These are phyloP conservation scores for Cyclospora cayetanensis DNA, from an alignment of 169 alveolate species.

Conservation along the genomic window DNA sequence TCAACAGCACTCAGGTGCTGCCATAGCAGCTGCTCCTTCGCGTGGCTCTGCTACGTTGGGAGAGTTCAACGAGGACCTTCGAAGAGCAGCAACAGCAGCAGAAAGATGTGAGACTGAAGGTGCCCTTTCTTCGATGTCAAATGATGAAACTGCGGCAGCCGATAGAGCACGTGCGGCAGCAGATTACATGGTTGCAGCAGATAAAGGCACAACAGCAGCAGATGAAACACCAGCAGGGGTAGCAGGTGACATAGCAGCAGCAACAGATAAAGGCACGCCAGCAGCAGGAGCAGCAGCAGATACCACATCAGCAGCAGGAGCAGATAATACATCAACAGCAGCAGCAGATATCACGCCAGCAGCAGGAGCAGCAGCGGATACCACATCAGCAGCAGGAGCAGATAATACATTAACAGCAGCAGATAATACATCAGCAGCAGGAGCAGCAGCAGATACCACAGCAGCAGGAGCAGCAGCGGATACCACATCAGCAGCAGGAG, in stretches of 20 bases:
- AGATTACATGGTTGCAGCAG: not conserved
- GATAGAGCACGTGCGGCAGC: slow-evolving; percentile 18
- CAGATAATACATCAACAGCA: not conserved
- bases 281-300: not conserved
- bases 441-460: not conserved
- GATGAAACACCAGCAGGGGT: not conserved
- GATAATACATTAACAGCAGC: too few species aligned
- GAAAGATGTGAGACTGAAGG: too few species aligned
- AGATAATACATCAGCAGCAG: not conserved
- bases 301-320: not conserved
- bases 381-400: not conserved
- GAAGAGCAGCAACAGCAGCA: slow-evolving; percentile 25
- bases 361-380: not conserved
- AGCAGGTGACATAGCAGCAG: slow-evolving; percentile 31
- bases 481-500: not conserved
- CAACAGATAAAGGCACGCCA: not conserved
- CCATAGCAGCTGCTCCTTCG: not conserved
- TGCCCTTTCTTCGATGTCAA: not conserved
- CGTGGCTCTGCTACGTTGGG: too few species aligned
- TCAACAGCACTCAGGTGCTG: too few species aligned
- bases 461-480: slow-evolving; percentile 23
- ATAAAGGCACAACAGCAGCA: not conserved
- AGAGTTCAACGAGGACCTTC: too few species aligned
- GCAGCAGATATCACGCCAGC: not conserved
- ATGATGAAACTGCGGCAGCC: not conserved